Conservation (phyloP, 805 yeast genomes). For the Jamesozyma hellenica region DNA sequence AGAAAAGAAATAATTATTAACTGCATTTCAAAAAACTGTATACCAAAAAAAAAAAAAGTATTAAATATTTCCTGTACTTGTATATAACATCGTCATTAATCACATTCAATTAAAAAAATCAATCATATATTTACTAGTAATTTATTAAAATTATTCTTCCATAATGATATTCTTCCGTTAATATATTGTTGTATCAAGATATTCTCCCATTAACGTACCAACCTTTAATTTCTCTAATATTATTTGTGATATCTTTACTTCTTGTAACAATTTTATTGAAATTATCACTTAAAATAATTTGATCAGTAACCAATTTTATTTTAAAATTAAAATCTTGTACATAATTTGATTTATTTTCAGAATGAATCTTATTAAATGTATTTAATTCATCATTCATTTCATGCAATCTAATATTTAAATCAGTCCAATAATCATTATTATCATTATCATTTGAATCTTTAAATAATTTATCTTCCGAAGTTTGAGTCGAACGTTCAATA, state of each 20-base stretch:
- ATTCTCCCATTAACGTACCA: slow-evolving; percentile 33
- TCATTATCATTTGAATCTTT: slow-evolving; percentile 7
- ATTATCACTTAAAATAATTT: slow-evolving; percentile 11
- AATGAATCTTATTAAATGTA: slow-evolving; percentile 17
- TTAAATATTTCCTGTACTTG: too few relatives aligned
- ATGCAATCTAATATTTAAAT: slow-evolving; percentile 21
- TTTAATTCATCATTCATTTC: slow-evolving; percentile 25
- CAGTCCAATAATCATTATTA: slow-evolving; percentile 9
- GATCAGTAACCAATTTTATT: slow-evolving; percentile 19
- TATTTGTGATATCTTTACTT: slow-evolving; percentile 17
- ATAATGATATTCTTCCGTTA: too few relatives aligned
- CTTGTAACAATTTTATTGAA: slow-evolving; percentile 1
- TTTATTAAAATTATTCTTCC: too few relatives aligned
- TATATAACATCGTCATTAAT: too few relatives aligned
- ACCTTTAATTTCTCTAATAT: slow-evolving; percentile 34
- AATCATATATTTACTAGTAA: neutral
- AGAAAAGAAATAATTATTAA: neutral
- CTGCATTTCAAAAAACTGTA: neutral
- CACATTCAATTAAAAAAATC: neutral
- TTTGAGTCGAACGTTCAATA: slow-evolving; percentile 23
- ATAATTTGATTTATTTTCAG: slow-evolving; percentile 5
- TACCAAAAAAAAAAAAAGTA: too few relatives aligned
- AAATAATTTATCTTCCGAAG: slow-evolving; percentile 10
- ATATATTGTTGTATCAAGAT: neutral
- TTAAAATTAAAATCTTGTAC: slow-evolving; percentile 25